A percentile compares a stretch with the other conserved stretches of the same genome.
phyloP scores from a whole-genome alignment of 1,139 yeast species.

The Wickerhamomyces sp. region DNA sequence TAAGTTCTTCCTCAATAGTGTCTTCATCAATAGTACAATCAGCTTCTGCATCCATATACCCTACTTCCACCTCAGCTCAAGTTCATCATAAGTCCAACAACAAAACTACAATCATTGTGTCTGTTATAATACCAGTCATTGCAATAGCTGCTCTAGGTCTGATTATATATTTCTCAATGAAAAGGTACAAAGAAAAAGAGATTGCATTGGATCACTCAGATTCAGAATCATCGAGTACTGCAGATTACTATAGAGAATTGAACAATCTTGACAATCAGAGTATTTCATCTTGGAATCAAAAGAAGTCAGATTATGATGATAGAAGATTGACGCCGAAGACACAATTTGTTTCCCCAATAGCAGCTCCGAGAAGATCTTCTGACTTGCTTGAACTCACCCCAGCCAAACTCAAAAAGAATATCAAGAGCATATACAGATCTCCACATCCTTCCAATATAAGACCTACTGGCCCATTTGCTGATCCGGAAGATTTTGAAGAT shows the following conservation, averaged over 20 bases:
- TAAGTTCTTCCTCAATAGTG: background rate
- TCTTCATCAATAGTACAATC: background rate
- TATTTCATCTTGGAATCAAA: slow-evolving; percentile 20
- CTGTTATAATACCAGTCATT: slow-evolving; percentile 12
- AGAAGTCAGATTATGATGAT: slow-evolving; percentile 18
- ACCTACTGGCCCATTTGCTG: slow-evolving; percentile 16
- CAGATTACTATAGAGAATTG: slow-evolving; percentile 17
- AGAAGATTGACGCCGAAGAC: background rate
- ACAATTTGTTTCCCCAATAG: background rate
- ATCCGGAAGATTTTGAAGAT: slow-evolving; percentile 21
- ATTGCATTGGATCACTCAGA: slow-evolving; percentile 4
- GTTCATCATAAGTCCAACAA: background rate
- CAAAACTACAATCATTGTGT: slow-evolving; percentile 6
- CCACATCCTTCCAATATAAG: background rate
- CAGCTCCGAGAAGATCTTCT: slow-evolving; percentile 3
- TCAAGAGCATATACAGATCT: slow-evolving; percentile 6
- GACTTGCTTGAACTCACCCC: slow-evolving; percentile 4
- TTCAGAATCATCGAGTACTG: slow-evolving; percentile 7
- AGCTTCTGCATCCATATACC: background rate
- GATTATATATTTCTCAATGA: slow-evolving; percentile 7
- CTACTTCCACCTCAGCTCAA: background rate
- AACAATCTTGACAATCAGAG: slow-evolving; percentile 18
- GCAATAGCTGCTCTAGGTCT: slow-evolving; percentile 3
- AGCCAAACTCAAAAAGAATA: slow-evolving; percentile 1
- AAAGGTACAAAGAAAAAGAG: slow-evolving; percentile 4